Base-by-base conservation (phyloP, 1,139 yeast genomes). In the Saccharomyces hybrid region DNA sequence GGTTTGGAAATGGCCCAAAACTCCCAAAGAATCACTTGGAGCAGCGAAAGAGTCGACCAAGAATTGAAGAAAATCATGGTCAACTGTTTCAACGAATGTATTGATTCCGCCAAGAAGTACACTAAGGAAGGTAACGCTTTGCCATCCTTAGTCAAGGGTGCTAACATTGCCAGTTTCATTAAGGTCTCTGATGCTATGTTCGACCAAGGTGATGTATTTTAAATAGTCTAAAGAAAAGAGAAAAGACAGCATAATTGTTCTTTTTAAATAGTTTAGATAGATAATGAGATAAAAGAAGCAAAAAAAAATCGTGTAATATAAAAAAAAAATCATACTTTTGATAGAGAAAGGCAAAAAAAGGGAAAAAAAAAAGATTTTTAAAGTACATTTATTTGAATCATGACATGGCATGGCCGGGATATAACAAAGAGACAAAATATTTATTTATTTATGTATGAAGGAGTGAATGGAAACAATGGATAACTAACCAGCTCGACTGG, bases 1-100 rank as follows among this genome's bases (percentile, higher is more conserved):
- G 98, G 98, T 73, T 83, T 93, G 65, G 99, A 93, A 81, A 93
- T 93, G 98, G 97, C 98, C 60, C 99, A 93, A 80, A 93, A 93
- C 88, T 89, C 97, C 57, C 95, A 86, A 74, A 88, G 98, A 80
- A 83, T 85, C 62, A 75, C 77, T 63, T 90, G 96, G 96, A 81
- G 95, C 59, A 66, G 82, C 58, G 96, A 88, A 78, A 89, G 87
- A 77, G 97, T 90, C 67, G 97, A 90, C 75, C 71, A 73, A 60
- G 88, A 85, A 75, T 83, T 90, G 72, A 88, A 89, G 83, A 81
- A 80, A 72, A 91, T 93, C 74, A 91, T 93, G 98, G 80, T 84
- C 75, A 84, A 81, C 73, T 88, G 96, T 80, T 93, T 93, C 83
- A 81, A 88, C 72, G 88, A 84, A 81, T 91, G 97, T 77, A 86